These are phyloP conservation scores for Psidium friedrichsthalianum DNA, from an alignment of 345 rosid species.

Conservation along the genomic window DNA sequence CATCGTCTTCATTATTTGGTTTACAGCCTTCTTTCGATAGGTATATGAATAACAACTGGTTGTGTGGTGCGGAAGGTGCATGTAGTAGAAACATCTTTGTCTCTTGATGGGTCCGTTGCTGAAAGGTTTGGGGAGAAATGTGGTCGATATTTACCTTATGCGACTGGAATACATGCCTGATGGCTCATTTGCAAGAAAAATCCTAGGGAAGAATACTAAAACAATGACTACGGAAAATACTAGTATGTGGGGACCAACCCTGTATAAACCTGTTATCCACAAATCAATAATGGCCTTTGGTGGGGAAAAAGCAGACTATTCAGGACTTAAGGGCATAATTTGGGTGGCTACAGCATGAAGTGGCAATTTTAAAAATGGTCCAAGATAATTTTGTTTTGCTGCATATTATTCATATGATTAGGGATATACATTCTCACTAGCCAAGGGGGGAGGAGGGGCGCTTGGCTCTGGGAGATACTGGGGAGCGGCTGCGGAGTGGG, in stretches of 20 bases:
- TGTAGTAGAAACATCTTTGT: too few relatives aligned
- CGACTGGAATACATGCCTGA: too few relatives aligned
- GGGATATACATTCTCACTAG: neutral
- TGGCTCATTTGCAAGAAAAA: too few relatives aligned
- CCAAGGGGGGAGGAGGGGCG: too few relatives aligned
- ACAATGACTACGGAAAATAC: neutral
- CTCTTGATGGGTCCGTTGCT: too few relatives aligned
- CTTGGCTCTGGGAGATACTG: too few relatives aligned
- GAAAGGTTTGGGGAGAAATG: neutral
- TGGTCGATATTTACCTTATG: neutral
- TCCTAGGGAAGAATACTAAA: neutral
- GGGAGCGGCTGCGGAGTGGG: too few relatives aligned
- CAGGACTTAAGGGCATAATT: neutral
- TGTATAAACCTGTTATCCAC: neutral
- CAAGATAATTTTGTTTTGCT: neutral
- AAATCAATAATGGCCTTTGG: neutral
- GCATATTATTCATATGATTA: neutral
- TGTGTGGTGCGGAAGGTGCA: too few relatives aligned
- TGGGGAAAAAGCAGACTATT: neutral
- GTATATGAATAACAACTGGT: neutral
- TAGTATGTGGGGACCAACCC: neutral
- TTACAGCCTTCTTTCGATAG: neutral
- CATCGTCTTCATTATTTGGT: neutral
- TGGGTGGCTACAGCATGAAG: neutral
- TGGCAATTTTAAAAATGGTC: neutral